Base-by-base conservation (phyloP, 805 yeast species). In the Candida nanaspora region DNA sequence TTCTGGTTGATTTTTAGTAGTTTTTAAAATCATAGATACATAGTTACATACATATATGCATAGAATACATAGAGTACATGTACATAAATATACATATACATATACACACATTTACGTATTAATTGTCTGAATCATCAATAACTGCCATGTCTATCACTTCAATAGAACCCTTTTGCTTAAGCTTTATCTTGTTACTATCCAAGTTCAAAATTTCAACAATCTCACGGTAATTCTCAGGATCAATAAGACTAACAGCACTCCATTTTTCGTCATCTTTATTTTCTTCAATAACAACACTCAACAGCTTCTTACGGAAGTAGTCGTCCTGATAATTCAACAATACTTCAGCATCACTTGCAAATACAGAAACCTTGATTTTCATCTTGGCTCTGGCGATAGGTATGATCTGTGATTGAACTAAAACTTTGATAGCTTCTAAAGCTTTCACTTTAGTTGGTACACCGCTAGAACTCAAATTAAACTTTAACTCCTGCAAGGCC, bases 331-430 rank as follows among this genome's bases (percentile, higher is more conserved):
- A 59, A 4, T 56, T 60, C 43, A 49, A 65, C 33, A 56, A 60
- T 35, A 53, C 62, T 37, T 70, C 69, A 14, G 75, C 74, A 4
- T 74, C 78, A 46, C 81, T 74, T 8, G 72, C 66, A 20, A 71
- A 68, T 36, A 85, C 62, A 0, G 72, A 61, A n/a, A 87, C 65
- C 48, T 80, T 78, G 31, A 93, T 73, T 62, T 86, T 80, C 98
- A 93, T 93, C 52, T 82, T 82, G 0, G 98, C 98, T 49, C 98
- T 72, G 0, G 87, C 95, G 42, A 93, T 89, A 9, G 98, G 98
- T 22, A 93, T 82, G 26, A 88, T 67, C 61, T 93, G 98, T 48
- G 77, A 74, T 26, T 80, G 74, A 3, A 86, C 81, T 38, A 93
- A 66, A 38, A 83, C 57, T 55, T 78, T 84, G 48, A 93, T 89